Percentiles rank a stretch among this genome's conserved stretches.
These are phyloP conservation scores for Termitomyces sp. DNA, from an alignment of 768 basidiomycete genomes.

Conservation along the genomic window DNA sequence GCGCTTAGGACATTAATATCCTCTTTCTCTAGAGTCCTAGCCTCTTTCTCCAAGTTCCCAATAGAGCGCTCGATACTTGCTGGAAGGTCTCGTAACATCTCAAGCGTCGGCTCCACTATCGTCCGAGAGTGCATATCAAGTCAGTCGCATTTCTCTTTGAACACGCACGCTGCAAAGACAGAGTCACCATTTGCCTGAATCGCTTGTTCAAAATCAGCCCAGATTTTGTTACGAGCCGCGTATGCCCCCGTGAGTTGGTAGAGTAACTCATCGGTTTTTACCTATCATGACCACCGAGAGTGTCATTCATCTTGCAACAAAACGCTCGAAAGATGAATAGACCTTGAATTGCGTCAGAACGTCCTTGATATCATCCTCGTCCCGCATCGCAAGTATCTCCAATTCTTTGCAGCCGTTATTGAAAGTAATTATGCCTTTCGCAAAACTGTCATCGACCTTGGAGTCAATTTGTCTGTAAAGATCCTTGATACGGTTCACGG, in stretches of 20 bases:
- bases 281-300: slow-evolving; percentile 23
- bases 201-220: slow-evolving; percentile 38
- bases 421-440: slow-evolving; percentile 43
- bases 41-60: slow-evolving; percentile 46
- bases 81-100: slow-evolving; percentile 39
- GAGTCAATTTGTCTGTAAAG: slow-evolving; percentile 31
- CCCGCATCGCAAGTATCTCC: slow-evolving; percentile 39
- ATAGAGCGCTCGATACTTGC: slow-evolving; percentile 48
- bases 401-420: slow-evolving; percentile 49
- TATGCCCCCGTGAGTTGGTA: slow-evolving; percentile 44
- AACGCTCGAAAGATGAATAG: background rate
- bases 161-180: background rate
- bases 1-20: slow-evolving; percentile 15
- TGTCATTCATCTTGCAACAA: background rate
- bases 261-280: slow-evolving; percentile 34
- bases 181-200: slow-evolving; percentile 44
- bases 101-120: slow-evolving; percentile 39
- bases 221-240: slow-evolving; percentile 42
- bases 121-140: slow-evolving; percentile 4
- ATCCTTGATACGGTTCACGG: slow-evolving; percentile 42
- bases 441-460: slow-evolving; percentile 31
- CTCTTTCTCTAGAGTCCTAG: slow-evolving; percentile 36
- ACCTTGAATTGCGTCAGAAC: slow-evolving; percentile 40
- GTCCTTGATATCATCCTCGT: slow-evolving; percentile 36
- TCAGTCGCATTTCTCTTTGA: slow-evolving; percentile 2